Base-by-base conservation (phyloP, 78 protist genomes). In the Isochrysis galbana region DNA sequence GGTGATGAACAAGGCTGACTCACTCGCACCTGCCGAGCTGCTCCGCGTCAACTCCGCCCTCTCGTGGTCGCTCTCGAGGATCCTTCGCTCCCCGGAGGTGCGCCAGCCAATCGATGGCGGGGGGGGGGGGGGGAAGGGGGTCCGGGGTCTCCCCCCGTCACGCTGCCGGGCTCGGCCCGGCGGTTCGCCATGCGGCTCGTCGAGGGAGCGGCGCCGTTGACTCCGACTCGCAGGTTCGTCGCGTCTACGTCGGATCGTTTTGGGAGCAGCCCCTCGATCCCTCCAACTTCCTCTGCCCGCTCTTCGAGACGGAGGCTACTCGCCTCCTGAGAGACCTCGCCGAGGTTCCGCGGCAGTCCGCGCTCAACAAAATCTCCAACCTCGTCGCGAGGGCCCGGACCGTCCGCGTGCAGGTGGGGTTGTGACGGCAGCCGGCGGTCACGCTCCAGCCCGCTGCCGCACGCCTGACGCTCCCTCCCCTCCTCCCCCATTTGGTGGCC, bases 1-100 rank as follows among this genome's bases (percentile, higher is more conserved):
- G 21, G 96, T 97, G n/a, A 91, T 97, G 34, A 97, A 97, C 87
- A 97, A 97, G 93, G 94, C 98, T 5, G 98, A 97, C 90, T 69
- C 89, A 46, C 70, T 96, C 69, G 91, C 44, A 69, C 84, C 93
- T 34, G 96, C 95, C 93, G 97, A 96, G 92, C 95, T 97, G 39
- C 94, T 97, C 88, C 70, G 97, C 29, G 96, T 97, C n/a, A 96
- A 97, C 77, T 97, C 98, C 45, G 97, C 97, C 17, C 90, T 97
- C 55, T 77, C 96, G 93, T 97, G 98, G 98, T 84, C 94, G 21
- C 95, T 97, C 2, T 92, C 95, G 32, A 92, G 93, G 46, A 96
- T 97, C 23, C 48, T 97, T 25, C 26, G 22, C 17, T 84, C 96
- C 46, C 97, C 98, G 19, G 98, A 97, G 93, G 96, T 94, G 22